Base-by-base conservation (phyloP, 495 filamentous ascomycete species). In the Glonium stellatum region DNA sequence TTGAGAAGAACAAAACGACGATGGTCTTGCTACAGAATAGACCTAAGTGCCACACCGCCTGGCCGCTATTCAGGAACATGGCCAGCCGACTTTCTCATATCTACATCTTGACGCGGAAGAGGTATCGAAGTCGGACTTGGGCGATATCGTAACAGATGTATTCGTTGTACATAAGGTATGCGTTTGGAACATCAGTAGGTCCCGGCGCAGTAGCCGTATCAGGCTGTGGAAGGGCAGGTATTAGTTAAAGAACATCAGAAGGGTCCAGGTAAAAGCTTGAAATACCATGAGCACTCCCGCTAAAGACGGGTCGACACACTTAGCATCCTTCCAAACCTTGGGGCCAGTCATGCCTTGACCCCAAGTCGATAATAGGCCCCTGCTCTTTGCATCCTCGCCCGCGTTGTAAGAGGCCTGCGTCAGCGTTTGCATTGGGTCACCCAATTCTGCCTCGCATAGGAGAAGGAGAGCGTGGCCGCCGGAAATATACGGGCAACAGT, bases 91-190 rank as follows among this genome's bases (percentile, higher is more conserved):
- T 31, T 3, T 31, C 27, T 31, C 27, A 6, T 31, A 3, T 31
- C 6, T 6, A 31, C 6, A 31, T 31, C 27, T 31, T 31, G 27
- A 31, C 6, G 2, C 60, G 19, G 65, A 95, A 84, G 13, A 96
- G 73, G 69, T 96, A 96, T 8, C 86, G 79, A 57, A 92, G 78
- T 18, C 84, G 80, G 34, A 95, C 82, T 74, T 96, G 90, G 0
- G 84, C 76, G 9, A 89, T 78, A 67, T 92, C 83, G 65, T 96
- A 96, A 27, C 78, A 78, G 51, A 93, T 89, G 68, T 91, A 95
- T 77, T 87, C 84, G 65, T 87, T 86, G 68, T 85, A 86, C 5
- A 69, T 65, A 21, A 86, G 72, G 19, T 62, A 62, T 0, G 74
- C 68, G 27, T 63, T 57, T 0, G 49, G 15, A 8, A 76, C 61